These are phyloP conservation scores for Fistulifera pelliculosa DNA, from an alignment of 108 stramenopile genomes.

Conservation along the genomic window DNA sequence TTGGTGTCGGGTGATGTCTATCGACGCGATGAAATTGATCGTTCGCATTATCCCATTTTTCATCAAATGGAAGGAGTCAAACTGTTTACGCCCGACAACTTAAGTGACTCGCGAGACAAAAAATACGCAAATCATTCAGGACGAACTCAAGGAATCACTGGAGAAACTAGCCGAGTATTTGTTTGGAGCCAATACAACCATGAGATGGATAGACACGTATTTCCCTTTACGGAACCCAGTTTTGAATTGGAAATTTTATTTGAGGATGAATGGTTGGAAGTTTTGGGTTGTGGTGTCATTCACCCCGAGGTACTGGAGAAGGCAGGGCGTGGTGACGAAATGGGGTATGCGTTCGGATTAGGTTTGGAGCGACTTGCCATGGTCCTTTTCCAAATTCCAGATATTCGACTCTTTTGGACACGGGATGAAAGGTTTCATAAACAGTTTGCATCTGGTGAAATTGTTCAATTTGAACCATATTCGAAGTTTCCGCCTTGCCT, in stretches of 20 bases:
- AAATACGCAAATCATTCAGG: constrained; percentile 32
- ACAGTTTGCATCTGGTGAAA: constrained; percentile 80
- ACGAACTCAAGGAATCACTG: constrained; percentile 64
- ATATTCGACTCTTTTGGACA: constrained; percentile 97
- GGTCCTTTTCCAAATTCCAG: constrained; percentile 93
- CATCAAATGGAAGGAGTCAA: constrained; percentile 99
- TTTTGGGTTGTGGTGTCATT: constrained; percentile 93
- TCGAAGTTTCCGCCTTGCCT: constrained; percentile 91
- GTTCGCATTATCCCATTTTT: constrained; percentile 96
- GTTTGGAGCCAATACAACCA: constrained; percentile 61
- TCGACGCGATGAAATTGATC: constrained; percentile 94
- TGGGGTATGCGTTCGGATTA: constrained; percentile 95
- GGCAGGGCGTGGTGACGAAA: constrained; percentile 11
- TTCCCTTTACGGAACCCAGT: constrained; percentile 95
- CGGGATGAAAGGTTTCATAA: constrained; percentile 79
- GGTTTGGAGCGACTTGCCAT: constrained; percentile 96
- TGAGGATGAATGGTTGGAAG: constrained; percentile 94
- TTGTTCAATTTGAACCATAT: constrained; percentile 81
- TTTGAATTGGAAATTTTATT: constrained; percentile 90
- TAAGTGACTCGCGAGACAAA: too few species aligned
- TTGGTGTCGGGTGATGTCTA: constrained; percentile 94
- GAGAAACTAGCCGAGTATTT: constrained; percentile 73
- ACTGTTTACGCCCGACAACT: constrained; percentile 37
- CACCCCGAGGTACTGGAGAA: constrained; percentile 65
- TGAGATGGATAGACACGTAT: constrained; percentile 75